Evolutionary conservation across 768 basidiomycete species (phyloP).

Genomic region (Cystofilobasidium ferigula): DNA sequence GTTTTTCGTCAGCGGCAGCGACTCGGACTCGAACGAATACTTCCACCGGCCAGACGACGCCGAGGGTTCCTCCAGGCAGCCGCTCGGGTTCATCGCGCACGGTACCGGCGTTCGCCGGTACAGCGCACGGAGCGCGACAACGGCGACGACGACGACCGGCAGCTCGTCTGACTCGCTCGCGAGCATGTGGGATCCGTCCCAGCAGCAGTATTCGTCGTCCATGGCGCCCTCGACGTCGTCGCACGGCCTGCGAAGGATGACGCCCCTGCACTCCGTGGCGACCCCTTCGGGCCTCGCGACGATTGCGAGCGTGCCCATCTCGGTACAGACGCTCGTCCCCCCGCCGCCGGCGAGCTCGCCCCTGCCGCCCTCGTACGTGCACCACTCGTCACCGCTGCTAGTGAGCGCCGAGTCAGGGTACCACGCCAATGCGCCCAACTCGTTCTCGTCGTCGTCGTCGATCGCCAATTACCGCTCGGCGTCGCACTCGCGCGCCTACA

Average conservation of each 20-base stretch:
- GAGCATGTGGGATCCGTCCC: slow-evolving; percentile 20
- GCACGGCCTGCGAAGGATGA: slow-evolving; percentile 18
- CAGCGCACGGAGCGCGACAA: background rate
- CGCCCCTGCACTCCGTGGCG: slow-evolving; percentile 11
- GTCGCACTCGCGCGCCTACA: slow-evolving; percentile 3
- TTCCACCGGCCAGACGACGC: background rate
- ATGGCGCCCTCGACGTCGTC: background rate
- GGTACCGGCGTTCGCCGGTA: background rate
- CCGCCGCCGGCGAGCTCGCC: slow-evolving; percentile 11
- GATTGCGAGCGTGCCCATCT: slow-evolving; percentile 16
- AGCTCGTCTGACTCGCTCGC: slow-evolving; percentile 19
- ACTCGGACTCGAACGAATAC: slow-evolving; percentile 18
- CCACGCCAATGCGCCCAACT: background rate
- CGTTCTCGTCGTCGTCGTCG: slow-evolving; percentile 6
- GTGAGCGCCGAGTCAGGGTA: background rate
- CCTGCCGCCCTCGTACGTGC: background rate
- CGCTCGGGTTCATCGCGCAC: slow-evolving; percentile 1
- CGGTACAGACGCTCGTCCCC: slow-evolving; percentile 13
- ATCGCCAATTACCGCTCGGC: slow-evolving; percentile 6
- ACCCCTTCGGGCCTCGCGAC: background rate
- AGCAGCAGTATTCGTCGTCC: background rate
- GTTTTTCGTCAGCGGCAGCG: slow-evolving; percentile 17
- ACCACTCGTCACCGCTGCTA: background rate
- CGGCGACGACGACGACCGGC: slow-evolving; percentile 17
- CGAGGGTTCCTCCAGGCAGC: background rate